Percentiles rank a stretch among this genome's conserved stretches.
Conservation (phyloP, 164 flowering plant species). For the Aristolochia contorta region DNA sequence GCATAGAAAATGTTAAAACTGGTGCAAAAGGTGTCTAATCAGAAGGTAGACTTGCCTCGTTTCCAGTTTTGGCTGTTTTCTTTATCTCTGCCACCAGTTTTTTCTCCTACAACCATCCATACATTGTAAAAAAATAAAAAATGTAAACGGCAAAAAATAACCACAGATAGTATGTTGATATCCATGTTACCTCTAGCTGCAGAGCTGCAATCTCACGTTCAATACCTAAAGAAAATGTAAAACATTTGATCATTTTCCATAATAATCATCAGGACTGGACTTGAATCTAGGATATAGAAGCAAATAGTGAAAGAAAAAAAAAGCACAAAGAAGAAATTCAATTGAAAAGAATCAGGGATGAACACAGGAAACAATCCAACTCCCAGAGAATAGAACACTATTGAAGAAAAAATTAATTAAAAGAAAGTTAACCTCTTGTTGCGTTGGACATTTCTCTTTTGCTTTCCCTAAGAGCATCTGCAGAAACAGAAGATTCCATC, state of each 20-base stretch:
- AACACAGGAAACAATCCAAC: not conserved
- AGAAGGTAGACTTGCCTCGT: constrained; percentile 50
- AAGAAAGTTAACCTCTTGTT: constrained; percentile 46
- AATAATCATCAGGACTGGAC: not conserved
- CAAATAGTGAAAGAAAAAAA: not conserved
- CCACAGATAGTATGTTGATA: no score
- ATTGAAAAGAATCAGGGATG: not conserved
- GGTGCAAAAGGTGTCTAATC: no score
- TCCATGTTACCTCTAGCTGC: constrained; percentile 58
- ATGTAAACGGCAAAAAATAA: not conserved
- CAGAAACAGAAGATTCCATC: not conserved
- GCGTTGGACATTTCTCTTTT: constrained; percentile 83
- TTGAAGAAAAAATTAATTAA: not conserved
- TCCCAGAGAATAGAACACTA: not conserved
- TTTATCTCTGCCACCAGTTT: constrained; percentile 85
- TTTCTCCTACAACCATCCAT: constrained; percentile 44
- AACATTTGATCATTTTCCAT: not conserved
- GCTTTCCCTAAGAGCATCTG: constrained; percentile 73
- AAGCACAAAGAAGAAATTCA: not conserved
- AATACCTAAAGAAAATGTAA: constrained; percentile 34
- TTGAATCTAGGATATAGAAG: not conserved
- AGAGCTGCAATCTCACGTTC: constrained; percentile 76
- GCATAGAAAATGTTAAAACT: no score
- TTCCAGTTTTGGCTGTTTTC: constrained; percentile 87
- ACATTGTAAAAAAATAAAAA: not conserved